Evolutionary conservation across 306 rosid genomes (phyloP), one percentile per base, ranked within the genome.

Genomic region (Cercis canadensis): DNA sequence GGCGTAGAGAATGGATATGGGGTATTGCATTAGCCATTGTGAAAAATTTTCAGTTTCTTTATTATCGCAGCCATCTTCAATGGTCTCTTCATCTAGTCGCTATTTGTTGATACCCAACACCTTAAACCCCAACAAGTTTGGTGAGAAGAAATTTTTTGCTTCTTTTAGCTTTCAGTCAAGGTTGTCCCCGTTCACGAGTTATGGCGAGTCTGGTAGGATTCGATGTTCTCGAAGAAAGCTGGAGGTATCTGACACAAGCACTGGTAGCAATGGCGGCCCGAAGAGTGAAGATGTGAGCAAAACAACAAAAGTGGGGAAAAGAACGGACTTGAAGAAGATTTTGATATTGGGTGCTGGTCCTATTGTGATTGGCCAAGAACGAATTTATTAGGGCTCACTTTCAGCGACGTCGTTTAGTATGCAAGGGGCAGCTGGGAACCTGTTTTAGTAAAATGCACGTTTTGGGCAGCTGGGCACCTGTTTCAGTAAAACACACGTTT

Each of bases 281-380:
- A 13, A 63, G 1, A 5, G 13, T 5, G 69, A 47, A 39, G 34
- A 44, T 11, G 58, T 19, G 39, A 4, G 3, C 8, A 24, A 18
- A 19, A 29, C 50, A 21, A 64, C 72, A 24, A 71, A 70, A 41
- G 21, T 58, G 2, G 92, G 96, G 1, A 95, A 95, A 63, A 60
- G 99, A 46, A 87, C 90, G 4, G 97, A 91, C 78, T 46, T 95
- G 69, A 95, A 87, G 88, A 95, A 91, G 86, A 95, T 95, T 49
- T 37, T 95, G 82, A 95, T 95, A 33, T 85, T 95, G 13, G 97
- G 99, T 1, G 99, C 99, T 0, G 97, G 97, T 0, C 99, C 97
- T 7, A 92, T 95, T 56, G 97, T 92, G 53, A 95, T 95, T 1
- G 97, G 99, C 5, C 99, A 92, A 74, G 97, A n/a, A n/a, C n/a